Base-by-base conservation (phyloP, 2,329 filamentous ascomycete genomes). In the Exophiala xenobiotica region DNA sequence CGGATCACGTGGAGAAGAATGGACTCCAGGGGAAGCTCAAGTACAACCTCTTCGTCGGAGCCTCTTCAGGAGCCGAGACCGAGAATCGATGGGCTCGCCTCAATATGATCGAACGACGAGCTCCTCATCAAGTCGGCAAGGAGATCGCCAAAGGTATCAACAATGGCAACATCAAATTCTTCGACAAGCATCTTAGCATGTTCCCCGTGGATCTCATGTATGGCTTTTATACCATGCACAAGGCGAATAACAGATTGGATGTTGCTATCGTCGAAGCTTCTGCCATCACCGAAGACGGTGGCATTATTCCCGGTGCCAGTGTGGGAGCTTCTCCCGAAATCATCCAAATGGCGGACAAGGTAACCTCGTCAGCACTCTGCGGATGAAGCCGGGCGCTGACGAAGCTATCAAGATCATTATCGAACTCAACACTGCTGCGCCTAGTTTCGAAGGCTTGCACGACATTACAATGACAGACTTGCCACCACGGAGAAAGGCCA, bases 151-250 rank as follows among this genome's bases (percentile, higher is more conserved):
- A 89, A 75, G 90, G 90, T 7, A 95, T 95, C 73, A 95, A 95
- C 70, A 83, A 86, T 62, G 90, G 90, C 37, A 79, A 86, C 61
- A 95, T 95, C 73, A 84, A 92, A 57, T 95, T 95, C 72, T 95
- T 95, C 67, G 90, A 95, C 70, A 95, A 95, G 75, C 90, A 95
- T 74, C 70, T 95, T 66, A 90, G 86, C 71, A 95, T 95, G 90
- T 95, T 95, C 68, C 90, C 90, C 3, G 80, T 85, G 31, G 90
- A 95, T 67, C 75, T 95, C 59, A 86, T 55, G 14, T 63, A 85
- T 78, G 87, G 88, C 23, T 92, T 79, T 71, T 95, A 95, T 74
- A 95, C 90, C 9, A 85, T 89, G 69, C 80, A 95, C 67, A 86
- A 85, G 65, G 79, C 83, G 4, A 79, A 80, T 57, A 88, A 86